Conservation (phyloP, 23 red algal species). For the Gracilaria vermiculophylla region DNA sequence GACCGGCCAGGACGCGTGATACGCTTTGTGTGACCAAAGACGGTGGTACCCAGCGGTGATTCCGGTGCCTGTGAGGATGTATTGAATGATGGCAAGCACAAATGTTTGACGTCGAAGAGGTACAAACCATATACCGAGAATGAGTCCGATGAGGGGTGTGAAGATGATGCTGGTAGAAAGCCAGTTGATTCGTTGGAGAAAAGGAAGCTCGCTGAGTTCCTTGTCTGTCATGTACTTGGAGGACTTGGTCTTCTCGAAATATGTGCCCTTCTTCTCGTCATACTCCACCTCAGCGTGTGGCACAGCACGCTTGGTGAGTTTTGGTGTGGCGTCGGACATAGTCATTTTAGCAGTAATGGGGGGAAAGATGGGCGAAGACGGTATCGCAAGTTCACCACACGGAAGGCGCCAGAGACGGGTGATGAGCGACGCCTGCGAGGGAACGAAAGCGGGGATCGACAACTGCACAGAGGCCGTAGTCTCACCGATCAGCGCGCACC, state of each 20-base stretch:
- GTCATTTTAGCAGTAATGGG: background rate
- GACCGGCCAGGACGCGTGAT: slow-evolving; percentile 75
- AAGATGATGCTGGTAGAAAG: slow-evolving; percentile 98
- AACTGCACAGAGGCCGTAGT: too few species aligned
- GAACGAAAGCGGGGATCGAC: too few species aligned
- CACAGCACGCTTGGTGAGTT: background rate
- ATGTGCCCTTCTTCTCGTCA: slow-evolving; percentile 71
- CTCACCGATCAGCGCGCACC: too few species aligned
- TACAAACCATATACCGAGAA: slow-evolving; percentile 74
- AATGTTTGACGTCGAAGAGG: slow-evolving; percentile 69
- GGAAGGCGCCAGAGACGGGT: too few species aligned
- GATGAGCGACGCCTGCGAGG: too few species aligned
- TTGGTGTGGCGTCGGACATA: background rate
- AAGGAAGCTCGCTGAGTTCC: slow-evolving; percentile 87
- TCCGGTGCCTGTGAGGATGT: slow-evolving; percentile 87
- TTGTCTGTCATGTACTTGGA: slow-evolving; percentile 95
- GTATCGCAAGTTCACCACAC: background rate
- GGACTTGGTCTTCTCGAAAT: slow-evolving; percentile 84
- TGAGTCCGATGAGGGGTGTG: slow-evolving; percentile 73
- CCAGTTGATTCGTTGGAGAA: slow-evolving; percentile 95
- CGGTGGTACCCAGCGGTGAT: slow-evolving; percentile 98
- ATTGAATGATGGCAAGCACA: slow-evolving; percentile 82
- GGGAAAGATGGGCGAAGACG: background rate
- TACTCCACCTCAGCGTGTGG: slow-evolving; percentile 65
- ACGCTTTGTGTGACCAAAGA: slow-evolving; percentile 85